Conservation (phyloP, 345 rosid species). For the Syzygium grande region DNA sequence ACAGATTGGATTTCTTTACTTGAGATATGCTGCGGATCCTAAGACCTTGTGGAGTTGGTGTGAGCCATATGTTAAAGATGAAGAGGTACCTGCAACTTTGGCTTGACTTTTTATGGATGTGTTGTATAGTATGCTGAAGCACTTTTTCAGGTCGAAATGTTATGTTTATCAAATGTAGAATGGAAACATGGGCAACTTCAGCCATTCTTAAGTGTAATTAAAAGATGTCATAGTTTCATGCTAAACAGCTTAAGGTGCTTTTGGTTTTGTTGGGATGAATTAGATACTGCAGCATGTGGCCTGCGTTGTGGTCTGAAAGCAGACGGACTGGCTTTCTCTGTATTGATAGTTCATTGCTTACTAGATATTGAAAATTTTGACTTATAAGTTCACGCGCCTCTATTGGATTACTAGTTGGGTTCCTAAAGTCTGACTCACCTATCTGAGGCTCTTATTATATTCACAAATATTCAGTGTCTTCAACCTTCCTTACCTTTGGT, state of each 20-base stretch:
- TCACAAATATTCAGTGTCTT: not conserved
- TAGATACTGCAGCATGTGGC: not conserved
- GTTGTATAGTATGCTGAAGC: not conserved
- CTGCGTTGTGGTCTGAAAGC: not conserved
- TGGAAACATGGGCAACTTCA: not conserved
- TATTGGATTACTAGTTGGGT: not conserved
- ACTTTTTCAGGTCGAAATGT: not conserved
- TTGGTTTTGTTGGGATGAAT: not conserved
- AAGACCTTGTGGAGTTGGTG: conserved; percentile 94
- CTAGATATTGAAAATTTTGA: not conserved
- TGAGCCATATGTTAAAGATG: conserved; percentile 85
- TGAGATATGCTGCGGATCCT: conserved; percentile 92
- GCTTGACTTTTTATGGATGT: not conserved
- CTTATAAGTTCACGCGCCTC: not conserved
- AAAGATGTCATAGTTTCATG: not conserved
- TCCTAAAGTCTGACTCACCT: not conserved
- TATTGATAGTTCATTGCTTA: not conserved
- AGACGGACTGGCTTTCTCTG: not conserved
- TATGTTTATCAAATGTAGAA: not conserved
- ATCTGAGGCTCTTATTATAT: not conserved
- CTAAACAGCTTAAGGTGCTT: not conserved
- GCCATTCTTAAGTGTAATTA: not conserved
- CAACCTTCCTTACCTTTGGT: not conserved
- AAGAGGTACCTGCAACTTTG: conserved; percentile 49
- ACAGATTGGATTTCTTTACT: conserved; percentile 93